Evolutionary conservation across 805 yeast genomes (phyloP), one percentile per base, ranked within the genome.

Genomic region (Yarrowia phangngaensis): DNA sequence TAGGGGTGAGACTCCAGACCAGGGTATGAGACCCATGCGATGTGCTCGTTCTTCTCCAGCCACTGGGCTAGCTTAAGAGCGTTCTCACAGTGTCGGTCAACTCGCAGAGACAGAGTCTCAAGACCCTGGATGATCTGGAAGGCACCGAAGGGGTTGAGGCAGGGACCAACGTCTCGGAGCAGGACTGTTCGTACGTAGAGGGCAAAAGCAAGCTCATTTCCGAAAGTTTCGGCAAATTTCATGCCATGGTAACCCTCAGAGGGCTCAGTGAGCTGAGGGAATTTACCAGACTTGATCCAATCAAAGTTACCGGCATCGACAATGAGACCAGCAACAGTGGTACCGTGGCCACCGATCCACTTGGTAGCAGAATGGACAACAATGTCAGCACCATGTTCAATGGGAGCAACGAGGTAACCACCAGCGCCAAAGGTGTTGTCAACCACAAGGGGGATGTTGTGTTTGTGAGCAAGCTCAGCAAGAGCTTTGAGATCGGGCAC

Each of bases 341-440:
- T 87, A 63, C 97, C 97, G 64, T 89, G 97, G 52, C 97, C 97
- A 55, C 95, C 95, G 57, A 89, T 89, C 96, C 96, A 90, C 68
- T 89, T 89, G 52, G 97, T 89, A 50, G 96, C 95, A 53, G 96
- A 88, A 67, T 89, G 95, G 15, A 84, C 84, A 24, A 90, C 83
- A 56, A 89, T 82, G 64, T 89, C 96, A 36, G 87, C 97, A 56
- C 97, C 97, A 60, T 77, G 83, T 54, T 84, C 84, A 57, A 89
- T 68, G 54, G 97, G 97, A 56, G 76, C 79, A 53, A 85, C 77
- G 59, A 84, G 76, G 71, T 69, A 88, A 41, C 97, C 97, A 67
- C 95, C 97, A 33, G 96, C 96, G 63, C 95, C 97, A 60, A 89
- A 89, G 14, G 97, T 89, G 78, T 89, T 89, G 69, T 89, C 97